Base-by-base conservation (phyloP, 1,284 basidiomycete species). In the Moesziomyces parantarcticus region DNA sequence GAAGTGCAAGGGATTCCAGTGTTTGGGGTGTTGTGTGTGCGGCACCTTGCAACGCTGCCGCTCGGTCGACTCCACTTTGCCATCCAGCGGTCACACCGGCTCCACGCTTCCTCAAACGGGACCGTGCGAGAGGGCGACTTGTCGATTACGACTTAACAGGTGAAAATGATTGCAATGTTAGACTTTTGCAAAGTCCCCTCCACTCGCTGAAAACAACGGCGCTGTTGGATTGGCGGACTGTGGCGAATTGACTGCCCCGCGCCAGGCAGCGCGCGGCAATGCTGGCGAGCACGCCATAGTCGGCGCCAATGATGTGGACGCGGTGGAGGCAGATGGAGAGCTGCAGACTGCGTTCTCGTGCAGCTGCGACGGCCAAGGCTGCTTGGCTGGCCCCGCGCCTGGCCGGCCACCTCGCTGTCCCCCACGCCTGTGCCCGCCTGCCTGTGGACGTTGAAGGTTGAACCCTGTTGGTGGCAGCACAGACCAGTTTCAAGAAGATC, bases 401-500 rank as follows among this genome's bases (percentile, higher is more conserved):
- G 10, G 26, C 26, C 41, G 32, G 29, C 18, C 25, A 23, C n/a
- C 29, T n/a, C 21, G 23, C 29, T n/a, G 13, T 13, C 21, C 40
- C 2, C 1, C 32, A n/a, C 26, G 5, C 26, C 47, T 25, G 34
- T 1, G 36, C 29, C 11, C 11, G 5, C 29, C 10, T 13, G 10
- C 29, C 29, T 32, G 29, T 2, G 29, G 13, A 32, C 10, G 6
- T 29, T 29, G 6, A 29, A 39, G 36, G 36, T 39, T 18, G 36
- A 39, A 68, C 58, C 65, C 65, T 68, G 55, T 58, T 47, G 43
- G 16, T 29, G 8, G 34, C 23, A 66, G 65, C 65, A 68, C 65
- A 68, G 65, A 61, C 65, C 65, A 68, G 18, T 62, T 62, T 52
- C 52, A 26, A 61, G 65, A 68, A 68, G 65, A 68, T 50, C 29